Evolutionary conservation across 768 basidiomycete species (phyloP), one percentile per base, ranked within the genome.

Genomic region (Pisolithus orientalis): DNA sequence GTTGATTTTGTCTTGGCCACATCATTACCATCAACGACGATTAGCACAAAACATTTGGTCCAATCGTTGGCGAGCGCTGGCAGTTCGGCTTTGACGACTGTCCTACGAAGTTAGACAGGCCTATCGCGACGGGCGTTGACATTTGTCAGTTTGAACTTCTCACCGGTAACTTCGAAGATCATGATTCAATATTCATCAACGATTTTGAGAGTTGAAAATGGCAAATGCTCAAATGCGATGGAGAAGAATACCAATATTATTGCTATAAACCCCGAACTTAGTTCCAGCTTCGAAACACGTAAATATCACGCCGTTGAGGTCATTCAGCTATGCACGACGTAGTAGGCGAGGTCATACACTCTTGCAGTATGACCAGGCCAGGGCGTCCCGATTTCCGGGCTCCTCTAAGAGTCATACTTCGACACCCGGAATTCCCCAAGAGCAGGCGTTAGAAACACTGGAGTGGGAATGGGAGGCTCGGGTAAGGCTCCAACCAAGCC

Each of bases 51-150:
- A 21, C 58, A 66, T 29, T 62, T 65, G 8, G 58, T 57, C 64
- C 64, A 58, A 2, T 57, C 48, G 13, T 28, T 57, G 6, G 64
- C 10, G 43, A 52, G 49, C 0, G 31, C 51, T 0, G 64, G 64
- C 37, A 65, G 28, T n/a, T 64, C 62, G 0, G 58, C 64, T 31
- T 44, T 65, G 53, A 66, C 34, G 53, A 65, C 64, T 65, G 34
- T 34, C 13, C 13, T 34, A 14, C 34, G 5, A 34, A 34, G 34
- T 34, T 34, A 34, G 34, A 5, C 11, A 5, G 4, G 3, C 34
- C 34, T 5, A 34, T 13, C 11, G 34, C 13, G 13, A 21, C 21
- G 21, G 21, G 21, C 21, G 21, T 21, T 21, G 21, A 21, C 21
- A 21, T 14, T 13, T 14, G 13, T 34, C 13, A 14, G 34, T 11